These are phyloP conservation scores for Casuarina glauca DNA, from an alignment of 306 rosid genomes.

Conservation along the genomic window DNA sequence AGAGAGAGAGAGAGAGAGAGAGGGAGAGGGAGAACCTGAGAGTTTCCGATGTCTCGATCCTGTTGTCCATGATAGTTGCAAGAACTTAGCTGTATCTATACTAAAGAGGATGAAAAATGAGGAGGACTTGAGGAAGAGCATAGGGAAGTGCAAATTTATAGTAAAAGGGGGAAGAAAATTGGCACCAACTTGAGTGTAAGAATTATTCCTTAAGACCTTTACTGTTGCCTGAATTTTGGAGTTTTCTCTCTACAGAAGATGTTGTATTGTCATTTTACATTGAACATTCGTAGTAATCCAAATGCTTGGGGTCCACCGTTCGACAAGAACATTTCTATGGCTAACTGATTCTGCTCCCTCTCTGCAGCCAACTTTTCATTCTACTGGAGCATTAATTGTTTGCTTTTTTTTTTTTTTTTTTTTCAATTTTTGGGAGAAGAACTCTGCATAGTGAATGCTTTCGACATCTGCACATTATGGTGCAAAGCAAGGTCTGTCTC, in stretches of 20 bases:
- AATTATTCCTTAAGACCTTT: slow-evolving; percentile 36
- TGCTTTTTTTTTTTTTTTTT: neutral
- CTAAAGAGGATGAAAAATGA: neutral
- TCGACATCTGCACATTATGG: neutral
- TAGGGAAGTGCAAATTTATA: slow-evolving; percentile 39
- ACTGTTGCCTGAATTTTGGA: neutral
- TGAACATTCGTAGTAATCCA: slow-evolving; percentile 44
- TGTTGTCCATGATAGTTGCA: slow-evolving; percentile 45
- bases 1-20: slow-evolving; percentile 7
- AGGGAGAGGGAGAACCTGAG: slow-evolving; percentile 48
- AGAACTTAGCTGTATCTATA: neutral
- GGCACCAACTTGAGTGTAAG: slow-evolving; percentile 37
- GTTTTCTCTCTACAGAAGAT: slow-evolving; percentile 4
- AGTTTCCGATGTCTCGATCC: slow-evolving; percentile 56
- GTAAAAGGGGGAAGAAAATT: slow-evolving; percentile 3
- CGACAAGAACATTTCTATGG: slow-evolving; percentile 28
- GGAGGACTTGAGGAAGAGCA: slow-evolving; percentile 23
- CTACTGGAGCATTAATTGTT: neutral
- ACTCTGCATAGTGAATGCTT: neutral
- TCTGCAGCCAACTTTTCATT: slow-evolving; percentile 1
- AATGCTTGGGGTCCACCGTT: slow-evolving; percentile 40
- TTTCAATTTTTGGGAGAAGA: neutral
- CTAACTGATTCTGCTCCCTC: slow-evolving; percentile 23
- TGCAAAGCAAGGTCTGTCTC: neutral
- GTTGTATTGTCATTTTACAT: slow-evolving; percentile 2